phyloP scores from a whole-genome alignment of 192 early-diverging fungal species.

The Haplosporangium gracile region DNA sequence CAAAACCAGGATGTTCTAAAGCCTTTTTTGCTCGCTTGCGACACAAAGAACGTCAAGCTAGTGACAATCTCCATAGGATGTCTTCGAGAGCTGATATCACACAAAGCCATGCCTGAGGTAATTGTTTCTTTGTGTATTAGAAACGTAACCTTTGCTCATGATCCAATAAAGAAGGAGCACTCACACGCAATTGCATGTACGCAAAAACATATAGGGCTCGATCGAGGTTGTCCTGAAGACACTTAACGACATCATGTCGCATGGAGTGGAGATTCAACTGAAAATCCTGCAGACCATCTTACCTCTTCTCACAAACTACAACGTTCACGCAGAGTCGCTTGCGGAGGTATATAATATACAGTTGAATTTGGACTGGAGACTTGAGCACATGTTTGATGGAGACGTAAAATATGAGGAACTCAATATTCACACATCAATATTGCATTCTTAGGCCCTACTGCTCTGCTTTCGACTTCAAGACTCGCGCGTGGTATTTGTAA shows the following conservation, averaged over 20 bases:
- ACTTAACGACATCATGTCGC: constrained; percentile 75
- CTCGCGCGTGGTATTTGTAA: constrained; percentile 83
- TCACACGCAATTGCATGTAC: neutral
- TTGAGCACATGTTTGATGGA: neutral
- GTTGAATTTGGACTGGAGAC: neutral
- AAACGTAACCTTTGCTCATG: neutral
- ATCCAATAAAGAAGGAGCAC: neutral
- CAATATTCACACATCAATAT: neutral
- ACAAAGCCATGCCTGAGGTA: constrained; percentile 81
- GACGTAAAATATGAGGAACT: neutral
- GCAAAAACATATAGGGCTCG: constrained; percentile 51
- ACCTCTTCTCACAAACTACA: constrained; percentile 89
- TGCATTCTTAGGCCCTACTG: constrained; percentile 70
- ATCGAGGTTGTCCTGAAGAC: constrained; percentile 75
- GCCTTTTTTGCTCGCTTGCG: constrained; percentile 90
- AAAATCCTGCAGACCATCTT: constrained; percentile 94
- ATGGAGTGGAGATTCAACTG: constrained; percentile 89
- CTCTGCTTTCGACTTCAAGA: constrained; percentile 90
- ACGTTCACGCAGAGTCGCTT: constrained; percentile 84
- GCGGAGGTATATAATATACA: constrained; percentile 71
- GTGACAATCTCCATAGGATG: constrained; percentile 86
- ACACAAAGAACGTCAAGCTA: constrained; percentile 86
- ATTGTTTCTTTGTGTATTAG: neutral
- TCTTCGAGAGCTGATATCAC: constrained; percentile 82
- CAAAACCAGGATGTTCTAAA: constrained; percentile 83